These are phyloP conservation scores for Aspergillus ruber DNA, from an alignment of 2,329 filamentous ascomycete genomes.

Conservation along the genomic window DNA sequence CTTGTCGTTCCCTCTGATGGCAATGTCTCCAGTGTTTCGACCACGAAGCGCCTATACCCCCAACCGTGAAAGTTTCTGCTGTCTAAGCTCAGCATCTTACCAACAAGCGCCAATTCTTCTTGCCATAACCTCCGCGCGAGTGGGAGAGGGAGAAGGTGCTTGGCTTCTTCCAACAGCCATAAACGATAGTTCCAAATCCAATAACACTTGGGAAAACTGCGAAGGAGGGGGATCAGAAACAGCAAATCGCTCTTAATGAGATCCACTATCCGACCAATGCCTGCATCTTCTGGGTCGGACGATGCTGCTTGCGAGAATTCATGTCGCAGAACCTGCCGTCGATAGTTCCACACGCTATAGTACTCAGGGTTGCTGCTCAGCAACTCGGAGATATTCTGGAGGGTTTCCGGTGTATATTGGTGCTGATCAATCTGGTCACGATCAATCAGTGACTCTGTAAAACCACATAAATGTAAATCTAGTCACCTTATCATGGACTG, in stretches of 20 bases:
- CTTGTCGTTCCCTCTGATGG: slow-evolving; percentile 35
- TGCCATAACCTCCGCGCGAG: slow-evolving; percentile 67
- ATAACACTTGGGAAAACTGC: slow-evolving; percentile 91
- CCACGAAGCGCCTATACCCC: slow-evolving; percentile 78
- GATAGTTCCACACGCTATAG: slow-evolving; percentile 45
- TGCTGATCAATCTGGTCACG: slow-evolving; percentile 30
- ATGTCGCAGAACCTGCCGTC: slow-evolving; percentile 64
- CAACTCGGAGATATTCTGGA: slow-evolving; percentile 39
- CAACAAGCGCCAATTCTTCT: slow-evolving; percentile 72
- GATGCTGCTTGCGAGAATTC: slow-evolving; percentile 41
- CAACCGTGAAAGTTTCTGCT: slow-evolving; percentile 94
- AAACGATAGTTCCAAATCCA: slow-evolving; percentile 98
- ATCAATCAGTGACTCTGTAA: slow-evolving; percentile 7
- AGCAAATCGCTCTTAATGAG: slow-evolving; percentile 66
- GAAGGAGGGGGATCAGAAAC: slow-evolving; percentile 77
- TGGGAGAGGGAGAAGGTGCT: slow-evolving; percentile 52
- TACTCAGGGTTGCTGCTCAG: slow-evolving; percentile 43
- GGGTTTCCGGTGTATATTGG: slow-evolving; percentile 37
- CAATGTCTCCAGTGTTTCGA: slow-evolving; percentile 64
- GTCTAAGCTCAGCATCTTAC: slow-evolving; percentile 83
- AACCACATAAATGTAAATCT: background rate
- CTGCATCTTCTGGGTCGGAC: slow-evolving; percentile 23
- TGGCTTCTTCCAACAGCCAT: slow-evolving; percentile 73
- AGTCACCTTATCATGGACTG: slow-evolving; percentile 60
- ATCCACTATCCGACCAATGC: slow-evolving; percentile 41